A percentile compares a stretch with the other conserved stretches of the same genome.
phyloP scores from a whole-genome alignment of 140 eudicot species.

The Ambrosia hybrid region DNA sequence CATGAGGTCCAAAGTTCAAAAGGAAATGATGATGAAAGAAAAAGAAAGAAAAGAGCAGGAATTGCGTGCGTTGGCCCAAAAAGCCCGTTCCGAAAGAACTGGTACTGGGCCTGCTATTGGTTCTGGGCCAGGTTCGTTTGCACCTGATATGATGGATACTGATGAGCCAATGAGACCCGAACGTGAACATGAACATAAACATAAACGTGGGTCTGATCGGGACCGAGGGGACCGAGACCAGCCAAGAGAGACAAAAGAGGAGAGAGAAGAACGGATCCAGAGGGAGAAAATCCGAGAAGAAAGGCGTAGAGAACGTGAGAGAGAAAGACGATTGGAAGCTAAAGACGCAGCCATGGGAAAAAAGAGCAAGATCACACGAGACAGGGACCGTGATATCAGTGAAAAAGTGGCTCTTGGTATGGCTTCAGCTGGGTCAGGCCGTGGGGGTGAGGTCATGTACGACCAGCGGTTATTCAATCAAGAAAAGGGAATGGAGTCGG shows the following conservation, averaged over 20 bases:
- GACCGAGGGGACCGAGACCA: slow-evolving; percentile 32
- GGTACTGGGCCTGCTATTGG: slow-evolving; percentile 40
- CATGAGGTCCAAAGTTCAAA: slow-evolving; percentile 78
- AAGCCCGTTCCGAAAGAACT: slow-evolving; percentile 74
- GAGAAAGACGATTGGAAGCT: slow-evolving; percentile 81
- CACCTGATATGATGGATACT: too few relatives aligned
- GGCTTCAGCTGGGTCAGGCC: slow-evolving; percentile 61
- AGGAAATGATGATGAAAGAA: slow-evolving; percentile 86
- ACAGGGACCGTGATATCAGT: slow-evolving; percentile 78
- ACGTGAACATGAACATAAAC: too few relatives aligned
- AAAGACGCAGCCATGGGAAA: slow-evolving; percentile 87
- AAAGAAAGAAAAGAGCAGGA: slow-evolving; percentile 82
- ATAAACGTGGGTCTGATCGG: slow-evolving; percentile 39
- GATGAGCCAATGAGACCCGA: too few relatives aligned
- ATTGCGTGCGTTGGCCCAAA: slow-evolving; percentile 69
- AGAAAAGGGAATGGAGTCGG: slow-evolving; percentile 90
- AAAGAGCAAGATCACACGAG: slow-evolving; percentile 76
- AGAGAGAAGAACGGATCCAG: slow-evolving; percentile 54
- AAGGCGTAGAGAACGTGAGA: slow-evolving; percentile 65
- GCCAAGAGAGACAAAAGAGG: slow-evolving; percentile 63
- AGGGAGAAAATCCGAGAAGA: slow-evolving; percentile 84
- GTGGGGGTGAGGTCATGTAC: slow-evolving; percentile 75
- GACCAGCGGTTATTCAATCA: slow-evolving; percentile 80
- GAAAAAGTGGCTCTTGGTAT: slow-evolving; percentile 91
- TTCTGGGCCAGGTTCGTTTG: too few relatives aligned